These are phyloP conservation scores for Eimeria brunetti DNA, from an alignment of 169 alveolate genomes.

Conservation along the genomic window DNA sequence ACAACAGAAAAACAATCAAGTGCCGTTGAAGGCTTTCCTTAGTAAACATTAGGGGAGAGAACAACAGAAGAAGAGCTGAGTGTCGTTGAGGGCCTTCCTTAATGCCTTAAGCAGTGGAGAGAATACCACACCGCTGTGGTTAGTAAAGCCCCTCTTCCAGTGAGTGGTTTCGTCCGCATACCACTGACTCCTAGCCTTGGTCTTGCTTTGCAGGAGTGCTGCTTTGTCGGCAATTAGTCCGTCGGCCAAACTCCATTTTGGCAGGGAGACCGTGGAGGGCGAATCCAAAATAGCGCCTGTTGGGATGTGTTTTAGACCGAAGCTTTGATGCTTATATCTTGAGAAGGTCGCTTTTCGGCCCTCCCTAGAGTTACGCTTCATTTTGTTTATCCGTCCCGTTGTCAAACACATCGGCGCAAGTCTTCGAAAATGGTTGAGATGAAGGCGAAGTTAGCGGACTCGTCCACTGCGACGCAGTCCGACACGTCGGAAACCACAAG, in stretches of 20 bases:
- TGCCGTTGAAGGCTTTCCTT: not conserved
- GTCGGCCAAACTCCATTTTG: not conserved
- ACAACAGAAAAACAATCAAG: not conserved
- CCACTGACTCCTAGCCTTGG: not conserved
- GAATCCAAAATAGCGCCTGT: not conserved
- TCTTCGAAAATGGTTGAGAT: slow-evolving; percentile 29
- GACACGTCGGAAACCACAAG: slow-evolving; percentile 66
- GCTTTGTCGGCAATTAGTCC: not conserved
- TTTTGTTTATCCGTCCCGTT: not conserved
- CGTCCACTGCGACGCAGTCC: slow-evolving; percentile 62
- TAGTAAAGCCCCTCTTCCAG: not conserved
- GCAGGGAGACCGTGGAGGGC: not conserved
- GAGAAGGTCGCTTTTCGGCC: slow-evolving; percentile 76
- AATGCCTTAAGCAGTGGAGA: no score
- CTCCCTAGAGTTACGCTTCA: not conserved
- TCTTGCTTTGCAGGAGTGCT: not conserved
- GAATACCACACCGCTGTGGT: not conserved
- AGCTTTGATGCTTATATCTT: slow-evolving; percentile 16
- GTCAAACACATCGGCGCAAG: slow-evolving; percentile 4
- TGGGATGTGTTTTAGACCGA: slow-evolving; percentile 58
- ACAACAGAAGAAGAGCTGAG: not conserved
- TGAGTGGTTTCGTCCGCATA: not conserved
- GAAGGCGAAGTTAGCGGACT: slow-evolving; percentile 47
- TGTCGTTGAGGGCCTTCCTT: not conserved
- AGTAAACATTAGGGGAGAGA: not conserved